phyloP scores from a whole-genome alignment of 176 grass and related monocot genomes.

The Poa annua region DNA sequence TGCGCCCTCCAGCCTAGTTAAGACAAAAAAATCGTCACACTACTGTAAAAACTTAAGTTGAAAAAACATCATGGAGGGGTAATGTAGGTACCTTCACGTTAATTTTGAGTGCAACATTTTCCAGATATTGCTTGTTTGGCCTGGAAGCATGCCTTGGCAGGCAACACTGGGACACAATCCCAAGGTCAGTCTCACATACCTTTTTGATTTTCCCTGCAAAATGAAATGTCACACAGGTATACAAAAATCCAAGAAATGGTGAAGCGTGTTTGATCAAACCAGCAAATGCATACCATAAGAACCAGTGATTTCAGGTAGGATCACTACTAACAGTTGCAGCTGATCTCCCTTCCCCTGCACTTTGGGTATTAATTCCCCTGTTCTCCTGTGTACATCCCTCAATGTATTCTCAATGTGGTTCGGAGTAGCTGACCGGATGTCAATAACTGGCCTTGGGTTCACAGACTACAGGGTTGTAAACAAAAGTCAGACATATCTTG shows the following conservation, averaged over 20 bases:
- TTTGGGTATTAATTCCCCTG: neutral
- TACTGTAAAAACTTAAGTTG: neutral
- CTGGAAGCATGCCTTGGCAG: slow-evolving; percentile 55
- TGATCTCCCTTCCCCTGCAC: slow-evolving; percentile 10
- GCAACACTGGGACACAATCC: slow-evolving; percentile 84
- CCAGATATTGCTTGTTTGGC: slow-evolving; percentile 75
- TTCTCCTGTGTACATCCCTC: slow-evolving; percentile 52
- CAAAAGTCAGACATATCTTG: slow-evolving; percentile 1
- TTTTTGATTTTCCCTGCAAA: slow-evolving; percentile 69
- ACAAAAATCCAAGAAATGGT: slow-evolving; percentile 3
- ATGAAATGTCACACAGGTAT: neutral
- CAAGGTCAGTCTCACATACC: slow-evolving; percentile 79
- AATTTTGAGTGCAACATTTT: slow-evolving; percentile 86
- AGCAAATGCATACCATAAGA: slow-evolving; percentile 60
- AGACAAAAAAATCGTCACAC: slow-evolving; percentile 2
- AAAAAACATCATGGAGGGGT: neutral
- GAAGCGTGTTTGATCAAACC: neutral
- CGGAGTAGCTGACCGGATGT: slow-evolving; percentile 24
- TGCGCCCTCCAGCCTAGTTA: slow-evolving; percentile 68
- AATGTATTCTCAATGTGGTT: slow-evolving; percentile 55
- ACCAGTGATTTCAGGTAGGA: slow-evolving; percentile 67
- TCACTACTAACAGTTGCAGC: slow-evolving; percentile 66
- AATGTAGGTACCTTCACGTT: slow-evolving; percentile 75
- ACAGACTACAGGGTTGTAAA: slow-evolving; percentile 49
- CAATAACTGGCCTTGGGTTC: slow-evolving; percentile 51